phyloP scores from a whole-genome alignment of 345 rosid species.

The Arabidopsis suecica region DNA sequence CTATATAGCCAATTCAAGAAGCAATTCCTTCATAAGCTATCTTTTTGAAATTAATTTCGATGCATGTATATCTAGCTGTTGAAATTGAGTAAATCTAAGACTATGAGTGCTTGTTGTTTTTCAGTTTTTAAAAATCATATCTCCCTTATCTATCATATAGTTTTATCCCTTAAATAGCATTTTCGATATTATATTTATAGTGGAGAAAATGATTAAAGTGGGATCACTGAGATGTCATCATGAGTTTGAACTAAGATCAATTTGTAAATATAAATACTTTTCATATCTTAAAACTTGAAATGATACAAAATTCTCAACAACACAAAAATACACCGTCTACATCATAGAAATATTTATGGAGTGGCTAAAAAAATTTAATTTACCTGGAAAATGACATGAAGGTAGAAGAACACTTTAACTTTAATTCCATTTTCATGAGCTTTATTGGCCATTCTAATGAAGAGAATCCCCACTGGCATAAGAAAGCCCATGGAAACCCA shows the following conservation, averaged over 20 bases:
- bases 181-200: constrained; percentile 13
- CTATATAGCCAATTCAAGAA: constrained; percentile 27
- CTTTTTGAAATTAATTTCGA: constrained; percentile 33
- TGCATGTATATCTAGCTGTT: constrained; percentile 37
- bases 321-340: not conserved
- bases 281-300: not conserved
- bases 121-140: not conserved
- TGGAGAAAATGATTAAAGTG: constrained; percentile 36
- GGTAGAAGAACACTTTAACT: constrained; percentile 59
- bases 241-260: constrained; percentile 28
- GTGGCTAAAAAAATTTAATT: constrained; percentile 26
- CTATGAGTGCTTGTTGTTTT: constrained; percentile 38
- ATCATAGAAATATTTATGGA: constrained; percentile 1
- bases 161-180: constrained; percentile 2
- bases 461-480: constrained; percentile 78
- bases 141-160: constrained; percentile 7
- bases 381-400: constrained; percentile 79
- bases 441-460: constrained; percentile 69
- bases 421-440: constrained; percentile 58
- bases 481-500: constrained; percentile 92
- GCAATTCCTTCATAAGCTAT: constrained; percentile 27
- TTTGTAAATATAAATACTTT: not conserved
- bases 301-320: not conserved
- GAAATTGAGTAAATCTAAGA: constrained; percentile 24
- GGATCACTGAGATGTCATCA: constrained; percentile 36